phyloP scores from a whole-genome alignment of 768 basidiomycete species.

The Sporobolomyces pararoseus region DNA sequence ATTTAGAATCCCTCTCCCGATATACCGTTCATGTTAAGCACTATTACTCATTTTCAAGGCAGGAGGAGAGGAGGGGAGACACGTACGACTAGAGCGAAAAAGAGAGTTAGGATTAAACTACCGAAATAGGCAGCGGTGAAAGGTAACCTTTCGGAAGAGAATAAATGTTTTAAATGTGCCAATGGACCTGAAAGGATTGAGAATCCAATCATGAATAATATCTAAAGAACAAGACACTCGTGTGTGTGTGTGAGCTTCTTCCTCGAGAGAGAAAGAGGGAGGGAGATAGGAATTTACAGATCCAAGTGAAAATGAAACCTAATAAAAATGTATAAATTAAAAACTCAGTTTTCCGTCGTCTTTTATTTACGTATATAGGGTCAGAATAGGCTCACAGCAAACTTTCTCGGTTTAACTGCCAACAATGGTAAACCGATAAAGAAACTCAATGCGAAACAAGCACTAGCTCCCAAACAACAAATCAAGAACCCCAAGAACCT shows the following conservation, averaged over 20 bases:
- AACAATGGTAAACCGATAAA: constrained; percentile 66
- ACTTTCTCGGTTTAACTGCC: constrained; percentile 76
- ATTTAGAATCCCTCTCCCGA: constrained; percentile 6
- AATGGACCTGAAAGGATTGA: constrained; percentile 64
- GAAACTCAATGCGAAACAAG: constrained; percentile 91
- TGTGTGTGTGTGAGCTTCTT: no score
- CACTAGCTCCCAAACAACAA: constrained; percentile 81
- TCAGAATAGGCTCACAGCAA: constrained; percentile 57
- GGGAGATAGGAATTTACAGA: neutral
- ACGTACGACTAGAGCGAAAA: constrained; percentile 84
- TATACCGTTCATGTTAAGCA: neutral
- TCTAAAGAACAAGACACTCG: neutral
- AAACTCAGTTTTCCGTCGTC: no score
- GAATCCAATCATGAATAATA: constrained; percentile 95
- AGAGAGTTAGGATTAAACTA: constrained; percentile 79
- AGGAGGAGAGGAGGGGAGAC: neutral
- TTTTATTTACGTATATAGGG: no score
- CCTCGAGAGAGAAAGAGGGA: neutral
- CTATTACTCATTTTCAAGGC: no score
- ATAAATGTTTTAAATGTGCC: constrained; percentile 80
- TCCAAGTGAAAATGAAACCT: constrained; percentile 15
- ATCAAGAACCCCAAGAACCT: constrained; percentile 84
- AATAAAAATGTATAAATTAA: no score
- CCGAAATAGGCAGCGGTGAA: constrained; percentile 70
- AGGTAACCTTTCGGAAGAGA: constrained; percentile 47